phyloP scores from a whole-genome alignment of 2,329 filamentous ascomycete genomes.

The Cordyceps javanica region DNA sequence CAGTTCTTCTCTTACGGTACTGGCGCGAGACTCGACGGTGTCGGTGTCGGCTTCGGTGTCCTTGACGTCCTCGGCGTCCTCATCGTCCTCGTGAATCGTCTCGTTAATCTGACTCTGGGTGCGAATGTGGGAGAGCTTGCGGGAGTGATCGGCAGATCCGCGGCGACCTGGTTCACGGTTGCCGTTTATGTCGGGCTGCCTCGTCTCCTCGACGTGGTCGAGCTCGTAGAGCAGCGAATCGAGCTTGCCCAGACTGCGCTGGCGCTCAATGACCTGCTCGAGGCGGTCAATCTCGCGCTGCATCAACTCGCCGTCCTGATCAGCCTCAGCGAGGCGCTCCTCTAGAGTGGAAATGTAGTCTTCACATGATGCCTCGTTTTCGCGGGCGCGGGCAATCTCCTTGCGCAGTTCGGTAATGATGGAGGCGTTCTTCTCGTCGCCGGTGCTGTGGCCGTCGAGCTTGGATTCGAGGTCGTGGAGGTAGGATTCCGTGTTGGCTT shows the following conservation, averaged over 20 bases:
- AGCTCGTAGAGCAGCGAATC: constrained; percentile 89
- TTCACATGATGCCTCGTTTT: constrained; percentile 85
- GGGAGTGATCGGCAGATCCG: constrained; percentile 43
- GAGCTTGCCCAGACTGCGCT: constrained; percentile 88
- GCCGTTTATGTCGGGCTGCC: constrained; percentile 28
- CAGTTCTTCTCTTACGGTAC: constrained; percentile 29
- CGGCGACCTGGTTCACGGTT: constrained; percentile 35
- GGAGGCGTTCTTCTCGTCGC: constrained; percentile 85
- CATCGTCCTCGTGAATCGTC: constrained; percentile 48
- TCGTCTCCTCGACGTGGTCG: constrained; percentile 64
- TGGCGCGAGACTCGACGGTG: constrained; percentile 20
- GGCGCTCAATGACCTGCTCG: constrained; percentile 91
- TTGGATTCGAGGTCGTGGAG: constrained; percentile 86
- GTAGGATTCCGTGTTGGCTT: constrained; percentile 86
- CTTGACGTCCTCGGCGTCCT: constrained; percentile 44
- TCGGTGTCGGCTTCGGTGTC: constrained; percentile 38
- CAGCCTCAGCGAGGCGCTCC: constrained; percentile 88
- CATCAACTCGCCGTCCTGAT: constrained; percentile 95
- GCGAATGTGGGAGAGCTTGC: constrained; percentile 41
- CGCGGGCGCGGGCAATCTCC: constrained; percentile 79
- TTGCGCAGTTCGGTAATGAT: constrained; percentile 84
- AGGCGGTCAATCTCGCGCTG: constrained; percentile 91
- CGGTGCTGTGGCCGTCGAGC: constrained; percentile 82
- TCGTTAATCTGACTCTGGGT: constrained; percentile 49
- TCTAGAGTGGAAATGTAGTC: constrained; percentile 97